Percentiles rank a stretch among this genome's conserved stretches.
Evolutionary conservation across 2,329 filamentous ascomycete genomes (phyloP).

Genomic region (Ciborinia camelliae): DNA sequence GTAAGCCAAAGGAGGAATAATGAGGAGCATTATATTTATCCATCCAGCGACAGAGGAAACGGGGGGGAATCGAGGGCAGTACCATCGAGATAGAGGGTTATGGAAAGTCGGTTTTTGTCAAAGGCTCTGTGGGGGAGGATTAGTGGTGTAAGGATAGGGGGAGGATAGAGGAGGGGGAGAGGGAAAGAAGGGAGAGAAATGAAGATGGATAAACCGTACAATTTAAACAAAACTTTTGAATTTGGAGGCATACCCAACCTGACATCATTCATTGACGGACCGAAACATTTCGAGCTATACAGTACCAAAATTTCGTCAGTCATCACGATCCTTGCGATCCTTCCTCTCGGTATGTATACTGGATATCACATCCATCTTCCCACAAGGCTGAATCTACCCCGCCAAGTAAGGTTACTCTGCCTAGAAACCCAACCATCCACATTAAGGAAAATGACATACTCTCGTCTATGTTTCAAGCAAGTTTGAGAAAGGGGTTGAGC

Average conservation of each 20-base stretch:
- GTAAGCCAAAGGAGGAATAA: conserved; percentile 51
- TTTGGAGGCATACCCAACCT: conserved; percentile 46
- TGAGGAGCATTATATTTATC: conserved; percentile 31
- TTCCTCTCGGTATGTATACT: conserved; percentile 6
- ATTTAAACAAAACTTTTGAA: conserved; percentile 52
- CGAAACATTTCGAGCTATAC: conserved; percentile 47
- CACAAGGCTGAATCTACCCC: no score
- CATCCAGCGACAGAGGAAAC: conserved; percentile 37
- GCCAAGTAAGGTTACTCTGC: no score
- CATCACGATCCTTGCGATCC: background rate
- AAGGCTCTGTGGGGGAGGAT: conserved; percentile 44
- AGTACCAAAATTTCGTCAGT: no score
- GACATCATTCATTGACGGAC: conserved; percentile 45
- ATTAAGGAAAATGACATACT: conserved; percentile 36
- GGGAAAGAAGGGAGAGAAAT: background rate
- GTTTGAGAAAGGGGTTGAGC: conserved; percentile 51
- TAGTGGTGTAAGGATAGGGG: background rate
- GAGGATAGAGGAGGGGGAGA: background rate
- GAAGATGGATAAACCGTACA: conserved; percentile 40
- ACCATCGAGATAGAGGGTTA: conserved; percentile 51
- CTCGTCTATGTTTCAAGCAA: conserved; percentile 43
- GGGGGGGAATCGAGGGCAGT: conserved; percentile 36
- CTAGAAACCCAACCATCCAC: background rate
- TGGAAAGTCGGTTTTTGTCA: conserved; percentile 52
- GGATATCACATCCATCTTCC: background rate